Base-by-base conservation (phyloP, 805 yeast species). In the Candida stauntonica region DNA sequence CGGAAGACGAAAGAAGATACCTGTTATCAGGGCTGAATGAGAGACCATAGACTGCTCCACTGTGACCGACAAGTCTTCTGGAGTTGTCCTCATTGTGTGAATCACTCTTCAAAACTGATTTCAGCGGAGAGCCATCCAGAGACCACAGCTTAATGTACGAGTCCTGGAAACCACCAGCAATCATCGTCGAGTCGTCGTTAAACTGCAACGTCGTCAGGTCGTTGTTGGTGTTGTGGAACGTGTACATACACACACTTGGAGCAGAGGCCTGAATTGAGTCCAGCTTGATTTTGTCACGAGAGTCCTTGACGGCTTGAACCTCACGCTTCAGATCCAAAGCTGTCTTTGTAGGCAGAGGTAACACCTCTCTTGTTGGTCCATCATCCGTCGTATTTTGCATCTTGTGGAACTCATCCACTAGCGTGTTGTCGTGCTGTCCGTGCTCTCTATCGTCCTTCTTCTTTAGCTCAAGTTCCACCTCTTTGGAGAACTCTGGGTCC, bases 241-340 rank as follows among this genome's bases (percentile, higher is more conserved):
- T 91, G 67, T 93, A 93, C 95, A 91, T 86, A 62, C 98, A 93
- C 26, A 91, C 95, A 40, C 95, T 84, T 17, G 99, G 99, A 18
- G 91, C 75, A 17, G 87, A 69, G 4, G 94, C 83, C 62, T 85
- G 96, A 23, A 75, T 62, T 5, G 81, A 69, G 17, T 79, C 85
- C 36, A 91, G 59, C 48, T 69, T 73, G 42, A 91, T 78, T 46
- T 81, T 77, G 24, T 85, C 75, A 43, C 96, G 71, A 7, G 91
- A 77, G 60, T 91, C 98, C 52, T 79, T 86, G 21, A 93, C 86
- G 41, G 79, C 75, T 45, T 77, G 69, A 16, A 91, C 80, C 56
- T 85, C 91, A 42, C 86, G 66, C 56, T 83, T 85, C 36, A 93
- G 71, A 58, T 93, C 97, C 29, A 74, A 67, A 3, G 86, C 76